phyloP scores from a whole-genome alignment of 2,329 filamentous ascomycete genomes.

The Aspergillus fumigatiaffinis region DNA sequence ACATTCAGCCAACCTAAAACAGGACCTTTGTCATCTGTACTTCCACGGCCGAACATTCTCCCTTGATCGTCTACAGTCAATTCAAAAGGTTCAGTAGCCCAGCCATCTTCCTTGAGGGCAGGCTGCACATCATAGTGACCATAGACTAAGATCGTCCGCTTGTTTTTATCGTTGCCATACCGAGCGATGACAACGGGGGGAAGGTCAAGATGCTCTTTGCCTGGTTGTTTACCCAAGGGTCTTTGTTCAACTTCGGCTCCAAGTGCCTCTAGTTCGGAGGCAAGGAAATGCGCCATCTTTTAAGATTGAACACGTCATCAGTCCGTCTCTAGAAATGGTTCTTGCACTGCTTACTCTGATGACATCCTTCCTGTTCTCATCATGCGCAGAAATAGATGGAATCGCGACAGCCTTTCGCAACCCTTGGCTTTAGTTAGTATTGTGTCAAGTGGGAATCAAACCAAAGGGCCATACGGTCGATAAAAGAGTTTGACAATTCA shows the following conservation, averaged over 20 bases:
- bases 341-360: slow-evolving; percentile 57
- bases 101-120: slow-evolving; percentile 86
- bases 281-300: slow-evolving; percentile 88
- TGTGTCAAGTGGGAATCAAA: slow-evolving; percentile 1
- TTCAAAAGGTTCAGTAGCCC: slow-evolving; percentile 91
- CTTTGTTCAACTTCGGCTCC: slow-evolving; percentile 86
- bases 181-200: slow-evolving; percentile 89
- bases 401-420: slow-evolving; percentile 91
- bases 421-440: slow-evolving; percentile 29
- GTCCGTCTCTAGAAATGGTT: neutral
- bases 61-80: slow-evolving; percentile 83
- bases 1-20: slow-evolving; percentile 97
- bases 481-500: slow-evolving; percentile 71
- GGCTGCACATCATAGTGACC: slow-evolving; percentile 99
- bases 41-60: slow-evolving; percentile 92
- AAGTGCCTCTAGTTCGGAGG: slow-evolving; percentile 72
- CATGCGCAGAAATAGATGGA: slow-evolving; percentile 90
- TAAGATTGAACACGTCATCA: neutral
- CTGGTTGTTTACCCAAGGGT: slow-evolving; percentile 84
- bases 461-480: slow-evolving; percentile 59
- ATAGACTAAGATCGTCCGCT: slow-evolving; percentile 93
- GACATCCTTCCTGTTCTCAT: slow-evolving; percentile 83
- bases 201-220: slow-evolving; percentile 83
- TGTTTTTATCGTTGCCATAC: slow-evolving; percentile 87
- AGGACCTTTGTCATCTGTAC: slow-evolving; percentile 96